Evolutionary conservation across 2,329 filamentous ascomycete species (phyloP).

Genomic region (Teratosphaeria destructans): DNA sequence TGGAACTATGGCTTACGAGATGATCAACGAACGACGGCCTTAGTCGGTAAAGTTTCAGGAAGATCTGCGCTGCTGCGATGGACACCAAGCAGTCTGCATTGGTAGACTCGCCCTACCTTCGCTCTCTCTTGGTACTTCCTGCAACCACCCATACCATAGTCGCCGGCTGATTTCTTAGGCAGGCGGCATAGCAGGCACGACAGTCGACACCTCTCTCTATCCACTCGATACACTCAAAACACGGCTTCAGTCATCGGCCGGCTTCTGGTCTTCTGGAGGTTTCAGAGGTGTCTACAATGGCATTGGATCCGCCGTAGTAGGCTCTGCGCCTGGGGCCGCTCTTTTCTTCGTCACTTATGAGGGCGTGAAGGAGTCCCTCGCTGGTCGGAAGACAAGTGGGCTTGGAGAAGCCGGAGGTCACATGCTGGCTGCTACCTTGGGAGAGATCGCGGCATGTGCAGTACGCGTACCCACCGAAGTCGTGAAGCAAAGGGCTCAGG

Average conservation of each 20-base stretch:
- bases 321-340: constrained; percentile 84
- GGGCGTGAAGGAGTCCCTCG: constrained; percentile 16
- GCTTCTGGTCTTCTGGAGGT: constrained; percentile 74
- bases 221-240: constrained; percentile 99
- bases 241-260: constrained; percentile 71
- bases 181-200: constrained; percentile 84
- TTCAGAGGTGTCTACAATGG: constrained; percentile 89
- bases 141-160: not conserved
- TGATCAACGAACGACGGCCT: not conserved
- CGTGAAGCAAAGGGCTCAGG: constrained; percentile 92
- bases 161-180: constrained; percentile 40
- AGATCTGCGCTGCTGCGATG: not conserved
- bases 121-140: constrained; percentile 35
- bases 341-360: constrained; percentile 64
- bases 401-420: constrained; percentile 42
- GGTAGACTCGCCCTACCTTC: constrained; percentile 36
- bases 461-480: constrained; percentile 93
- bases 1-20: not conserved
- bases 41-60: not conserved
- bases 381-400: constrained; percentile 7
- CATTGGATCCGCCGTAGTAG: constrained; percentile 78
- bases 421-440: constrained; percentile 75
- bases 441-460: constrained; percentile 85
- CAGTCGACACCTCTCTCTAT: constrained; percentile 92
- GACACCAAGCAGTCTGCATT: constrained; percentile 1